phyloP scores from a whole-genome alignment of 2,329 filamentous ascomycete species.

The Fusarium proliferatum region DNA sequence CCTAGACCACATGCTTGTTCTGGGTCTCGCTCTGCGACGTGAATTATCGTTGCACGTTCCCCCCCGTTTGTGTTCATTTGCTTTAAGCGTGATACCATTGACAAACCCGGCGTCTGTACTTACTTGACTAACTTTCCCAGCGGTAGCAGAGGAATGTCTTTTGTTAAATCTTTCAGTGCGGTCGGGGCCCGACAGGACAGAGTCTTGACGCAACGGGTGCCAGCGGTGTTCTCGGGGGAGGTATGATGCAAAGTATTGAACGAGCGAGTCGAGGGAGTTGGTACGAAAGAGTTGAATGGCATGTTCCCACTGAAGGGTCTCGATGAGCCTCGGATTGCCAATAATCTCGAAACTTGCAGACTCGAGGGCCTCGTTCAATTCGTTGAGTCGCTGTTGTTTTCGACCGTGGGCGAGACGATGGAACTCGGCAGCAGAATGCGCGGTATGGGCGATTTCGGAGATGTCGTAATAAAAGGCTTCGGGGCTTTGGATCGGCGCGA shows the following conservation, averaged over 20 bases:
- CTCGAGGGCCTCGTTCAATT: constrained; percentile 64
- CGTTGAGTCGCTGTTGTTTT: constrained; percentile 62
- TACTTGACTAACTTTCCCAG: not conserved
- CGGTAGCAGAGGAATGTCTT: not conserved
- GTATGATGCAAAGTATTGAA: constrained; percentile 60
- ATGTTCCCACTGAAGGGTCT: constrained; percentile 64
- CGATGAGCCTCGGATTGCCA: constrained; percentile 65
- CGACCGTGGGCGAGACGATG: constrained; percentile 61
- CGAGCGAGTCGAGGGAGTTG: constrained; percentile 65
- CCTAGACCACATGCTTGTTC: not conserved
- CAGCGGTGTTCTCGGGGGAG: not conserved
- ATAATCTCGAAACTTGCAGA: constrained; percentile 66
- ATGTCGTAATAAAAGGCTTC: constrained; percentile 69
- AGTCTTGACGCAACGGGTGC: not conserved
- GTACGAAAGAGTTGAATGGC: constrained; percentile 67
- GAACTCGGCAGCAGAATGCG: constrained; percentile 60
- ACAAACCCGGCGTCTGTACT: not conserved
- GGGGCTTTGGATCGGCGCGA: constrained; percentile 64
- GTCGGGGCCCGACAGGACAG: no score
- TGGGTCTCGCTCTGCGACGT: not conserved
- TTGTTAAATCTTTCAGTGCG: fast-evolving
- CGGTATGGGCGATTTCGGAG: constrained; percentile 62
- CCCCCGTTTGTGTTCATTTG: not conserved
- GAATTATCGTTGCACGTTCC: not conserved
- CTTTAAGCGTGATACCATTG: no score